These are phyloP conservation scores for Aspergillus thermomutatus DNA, from an alignment of 2,329 filamentous ascomycete genomes.

Conservation along the genomic window DNA sequence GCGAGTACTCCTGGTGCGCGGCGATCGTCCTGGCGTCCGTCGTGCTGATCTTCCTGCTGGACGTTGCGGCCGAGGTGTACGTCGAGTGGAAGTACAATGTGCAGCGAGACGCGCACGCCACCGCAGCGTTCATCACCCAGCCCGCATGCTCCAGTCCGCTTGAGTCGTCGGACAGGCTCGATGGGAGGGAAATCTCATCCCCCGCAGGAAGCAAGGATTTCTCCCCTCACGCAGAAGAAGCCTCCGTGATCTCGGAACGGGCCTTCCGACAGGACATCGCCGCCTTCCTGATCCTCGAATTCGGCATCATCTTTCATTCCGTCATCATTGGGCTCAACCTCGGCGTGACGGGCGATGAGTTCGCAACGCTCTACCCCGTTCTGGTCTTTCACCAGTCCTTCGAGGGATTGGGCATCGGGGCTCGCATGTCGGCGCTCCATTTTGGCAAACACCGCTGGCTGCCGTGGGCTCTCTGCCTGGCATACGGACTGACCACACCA, in stretches of 20 bases:
- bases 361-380: slow-evolving; percentile 57
- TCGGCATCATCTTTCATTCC: slow-evolving; percentile 62
- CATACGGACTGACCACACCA: slow-evolving; percentile 53
- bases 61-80: slow-evolving; percentile 51
- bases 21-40: slow-evolving; percentile 50
- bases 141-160: not conserved
- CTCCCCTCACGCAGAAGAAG: slow-evolving; percentile 1
- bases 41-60: slow-evolving; percentile 50
- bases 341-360: slow-evolving; percentile 57
- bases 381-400: slow-evolving; percentile 64
- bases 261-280: slow-evolving; percentile 38
- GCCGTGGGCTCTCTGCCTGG: slow-evolving; percentile 49
- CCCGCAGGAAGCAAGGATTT: not conserved
- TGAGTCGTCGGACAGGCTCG: not conserved
- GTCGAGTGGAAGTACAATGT: slow-evolving; percentile 48
- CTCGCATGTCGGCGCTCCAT: slow-evolving; percentile 56
- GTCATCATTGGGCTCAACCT: slow-evolving; percentile 63
- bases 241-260: slow-evolving; percentile 17
- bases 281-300: slow-evolving; percentile 51
- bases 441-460: slow-evolving; percentile 46
- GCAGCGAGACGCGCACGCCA: slow-evolving; percentile 19
- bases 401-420: slow-evolving; percentile 61
- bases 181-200: not conserved
- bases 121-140: slow-evolving; percentile 14
- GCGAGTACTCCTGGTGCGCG: slow-evolving; percentile 51